phyloP scores from a whole-genome alignment of 192 early-diverging fungal species.

The Obelidium mucronatum region DNA sequence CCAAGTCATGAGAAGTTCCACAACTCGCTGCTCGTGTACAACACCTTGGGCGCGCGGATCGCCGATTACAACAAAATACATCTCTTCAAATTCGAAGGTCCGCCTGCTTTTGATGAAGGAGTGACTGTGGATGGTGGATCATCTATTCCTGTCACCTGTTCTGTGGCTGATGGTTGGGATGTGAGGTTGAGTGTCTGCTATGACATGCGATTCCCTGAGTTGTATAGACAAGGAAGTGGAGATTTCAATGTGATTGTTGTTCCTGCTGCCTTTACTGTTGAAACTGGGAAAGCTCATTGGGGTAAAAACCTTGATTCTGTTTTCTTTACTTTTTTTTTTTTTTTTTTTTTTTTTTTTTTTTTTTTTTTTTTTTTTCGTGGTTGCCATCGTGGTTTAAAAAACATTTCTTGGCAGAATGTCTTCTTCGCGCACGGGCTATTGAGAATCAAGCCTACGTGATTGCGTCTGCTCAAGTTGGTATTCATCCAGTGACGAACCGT shows the following conservation, averaged over 20 bases:
- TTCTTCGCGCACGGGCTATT: slow-evolving; percentile 81
- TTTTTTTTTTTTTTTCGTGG: too few species aligned
- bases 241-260: slow-evolving; percentile 43
- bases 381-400: slow-evolving; percentile 35
- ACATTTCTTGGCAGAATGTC: too few species aligned
- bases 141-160: not conserved
- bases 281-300: slow-evolving; percentile 88
- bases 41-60: slow-evolving; percentile 60
- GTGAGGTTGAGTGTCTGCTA: slow-evolving; percentile 61
- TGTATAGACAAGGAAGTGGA: slow-evolving; percentile 43
- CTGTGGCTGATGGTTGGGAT: not conserved
- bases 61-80: slow-evolving; percentile 78
- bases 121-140: not conserved
- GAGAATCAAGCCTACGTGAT: slow-evolving; percentile 85
- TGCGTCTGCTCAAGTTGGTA: slow-evolving; percentile 79
- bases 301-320: too few species aligned
- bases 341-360: not conserved
- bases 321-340: slow-evolving; percentile 44
- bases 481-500: slow-evolving; percentile 70
- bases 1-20: slow-evolving; percentile 45
- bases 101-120: slow-evolving; percentile 44
- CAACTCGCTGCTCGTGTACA: slow-evolving; percentile 76
- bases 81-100: slow-evolving; percentile 73
- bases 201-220: slow-evolving; percentile 80
- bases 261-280: slow-evolving; percentile 73